phyloP scores from a whole-genome alignment of 306 rosid genomes.

The Cicer cuneatum region DNA sequence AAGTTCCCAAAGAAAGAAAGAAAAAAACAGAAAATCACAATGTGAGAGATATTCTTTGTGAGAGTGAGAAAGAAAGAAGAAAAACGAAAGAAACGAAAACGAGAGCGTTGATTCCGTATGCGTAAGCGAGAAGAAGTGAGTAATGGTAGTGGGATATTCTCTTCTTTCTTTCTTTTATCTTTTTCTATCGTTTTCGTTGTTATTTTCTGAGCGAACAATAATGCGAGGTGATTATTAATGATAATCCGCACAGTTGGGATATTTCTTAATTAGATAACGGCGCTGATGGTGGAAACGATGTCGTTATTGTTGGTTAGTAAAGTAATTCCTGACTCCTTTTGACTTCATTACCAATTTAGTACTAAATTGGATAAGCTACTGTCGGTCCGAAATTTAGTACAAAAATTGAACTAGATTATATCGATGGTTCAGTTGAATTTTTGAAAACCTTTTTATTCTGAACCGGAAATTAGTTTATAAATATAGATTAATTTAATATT shows the following conservation, averaged over 20 bases:
- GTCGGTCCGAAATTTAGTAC: too few species aligned
- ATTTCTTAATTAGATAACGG: constrained; percentile 35
- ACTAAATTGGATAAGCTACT: too few species aligned
- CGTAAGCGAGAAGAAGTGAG: constrained; percentile 17
- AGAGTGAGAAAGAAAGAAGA: constrained; percentile 7
- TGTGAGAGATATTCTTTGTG: background rate
- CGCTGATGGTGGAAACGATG: constrained; percentile 37
- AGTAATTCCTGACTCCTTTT: background rate
- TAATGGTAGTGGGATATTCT: background rate
- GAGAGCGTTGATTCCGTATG: constrained; percentile 46
- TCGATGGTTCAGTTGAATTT: too few species aligned
- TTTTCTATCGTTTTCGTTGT: constrained; percentile 34
- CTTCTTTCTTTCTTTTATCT: background rate
- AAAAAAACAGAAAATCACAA: constrained; percentile 7
- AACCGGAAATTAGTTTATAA: too few species aligned
- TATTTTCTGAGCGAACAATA: background rate
- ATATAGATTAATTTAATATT: too few species aligned
- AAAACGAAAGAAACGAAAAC: constrained; percentile 15
- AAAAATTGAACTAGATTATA: too few species aligned
- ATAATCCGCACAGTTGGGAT: background rate
- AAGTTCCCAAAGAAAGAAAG: background rate
- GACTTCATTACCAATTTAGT: background rate
- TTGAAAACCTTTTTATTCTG: too few species aligned
- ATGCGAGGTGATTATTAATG: background rate
- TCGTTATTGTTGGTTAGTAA: constrained; percentile 14